Evolutionary conservation across 805 yeast genomes (phyloP).

Genomic region (Myxozyma monticola): DNA sequence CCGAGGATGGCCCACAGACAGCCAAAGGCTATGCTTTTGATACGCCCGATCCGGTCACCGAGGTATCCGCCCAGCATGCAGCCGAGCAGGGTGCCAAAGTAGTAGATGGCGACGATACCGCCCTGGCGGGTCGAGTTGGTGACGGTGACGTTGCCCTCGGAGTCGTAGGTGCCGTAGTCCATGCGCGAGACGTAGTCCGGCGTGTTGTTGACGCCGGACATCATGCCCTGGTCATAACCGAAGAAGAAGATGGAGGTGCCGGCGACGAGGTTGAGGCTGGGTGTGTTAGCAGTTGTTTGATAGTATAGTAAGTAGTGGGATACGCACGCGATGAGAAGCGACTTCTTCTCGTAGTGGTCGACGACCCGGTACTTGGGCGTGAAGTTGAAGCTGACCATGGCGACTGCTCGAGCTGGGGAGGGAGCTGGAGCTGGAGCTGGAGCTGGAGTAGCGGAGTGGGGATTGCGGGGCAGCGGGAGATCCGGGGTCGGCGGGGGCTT

Average conservation of each 20-base stretch:
- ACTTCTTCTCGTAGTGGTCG: constrained; percentile 14
- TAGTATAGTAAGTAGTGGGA: too few species aligned
- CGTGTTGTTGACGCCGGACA: constrained; percentile 42
- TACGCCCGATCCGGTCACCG: constrained; percentile 63
- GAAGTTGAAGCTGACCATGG: constrained; percentile 3
- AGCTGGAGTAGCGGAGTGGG: not conserved
- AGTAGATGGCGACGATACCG: constrained; percentile 40
- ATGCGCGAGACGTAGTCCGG: constrained; percentile 35
- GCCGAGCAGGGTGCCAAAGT: constrained; percentile 38
- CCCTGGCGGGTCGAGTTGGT: constrained; percentile 36
- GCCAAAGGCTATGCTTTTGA: constrained; percentile 55
- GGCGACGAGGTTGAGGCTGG: too few species aligned
- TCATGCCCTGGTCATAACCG: constrained; percentile 49
- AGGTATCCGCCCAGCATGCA: constrained; percentile 32
- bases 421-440: too few species aligned
- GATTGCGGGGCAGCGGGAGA: not conserved
- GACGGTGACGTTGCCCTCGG: constrained; percentile 25
- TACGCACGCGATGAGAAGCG: constrained; percentile 17
- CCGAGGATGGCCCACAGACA: constrained; percentile 53
- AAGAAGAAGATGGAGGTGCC: too few species aligned
- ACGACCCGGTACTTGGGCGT: constrained; percentile 4
- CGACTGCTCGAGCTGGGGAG: not conserved
- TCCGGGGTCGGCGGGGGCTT: too few species aligned
- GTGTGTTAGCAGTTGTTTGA: too few species aligned
- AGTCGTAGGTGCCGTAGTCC: constrained; percentile 13